Conservation (phyloP, 352 stramenopile genomes). For the Pythium chondricola region DNA sequence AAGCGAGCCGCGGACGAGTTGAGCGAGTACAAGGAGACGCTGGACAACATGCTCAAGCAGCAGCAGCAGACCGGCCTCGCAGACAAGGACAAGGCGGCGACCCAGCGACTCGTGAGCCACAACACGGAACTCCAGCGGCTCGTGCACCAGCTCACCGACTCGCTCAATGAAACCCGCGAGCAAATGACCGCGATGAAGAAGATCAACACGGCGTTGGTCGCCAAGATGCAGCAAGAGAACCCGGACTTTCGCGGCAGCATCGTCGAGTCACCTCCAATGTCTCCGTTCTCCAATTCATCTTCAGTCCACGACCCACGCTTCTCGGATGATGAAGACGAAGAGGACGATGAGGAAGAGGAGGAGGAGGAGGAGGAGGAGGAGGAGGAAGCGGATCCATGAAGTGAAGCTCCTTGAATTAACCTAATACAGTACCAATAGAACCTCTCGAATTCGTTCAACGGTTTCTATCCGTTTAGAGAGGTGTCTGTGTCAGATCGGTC, state of each 20-base stretch:
- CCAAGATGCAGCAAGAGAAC: conserved; percentile 49
- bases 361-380: conserved; percentile 8
- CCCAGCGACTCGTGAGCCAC: conserved; percentile 50
- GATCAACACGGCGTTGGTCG: conserved; percentile 69
- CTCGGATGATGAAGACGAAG: conserved; percentile 49
- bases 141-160: conserved; percentile 70
- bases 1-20: conserved; percentile 51
- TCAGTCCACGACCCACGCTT: conserved; percentile 35
- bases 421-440: not conserved
- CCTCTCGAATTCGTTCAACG: not conserved
- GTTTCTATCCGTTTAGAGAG: conserved; percentile 13
- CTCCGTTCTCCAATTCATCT: conserved; percentile 27
- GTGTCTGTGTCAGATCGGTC: not conserved
- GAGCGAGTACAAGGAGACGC: conserved; percentile 47
- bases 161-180: conserved; percentile 58
- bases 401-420: too few species aligned
- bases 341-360: conserved; percentile 35
- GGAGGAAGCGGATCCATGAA: not conserved
- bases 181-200: conserved; percentile 66
- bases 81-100: conserved; percentile 62
- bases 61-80: conserved; percentile 26
- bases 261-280: conserved; percentile 34
- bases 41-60: conserved; percentile 41
- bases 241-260: conserved; percentile 47
- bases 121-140: conserved; percentile 64